Evolutionary conservation across 2,329 filamentous ascomycete species (phyloP).

Genomic region (Aspergillus arachidicola): DNA sequence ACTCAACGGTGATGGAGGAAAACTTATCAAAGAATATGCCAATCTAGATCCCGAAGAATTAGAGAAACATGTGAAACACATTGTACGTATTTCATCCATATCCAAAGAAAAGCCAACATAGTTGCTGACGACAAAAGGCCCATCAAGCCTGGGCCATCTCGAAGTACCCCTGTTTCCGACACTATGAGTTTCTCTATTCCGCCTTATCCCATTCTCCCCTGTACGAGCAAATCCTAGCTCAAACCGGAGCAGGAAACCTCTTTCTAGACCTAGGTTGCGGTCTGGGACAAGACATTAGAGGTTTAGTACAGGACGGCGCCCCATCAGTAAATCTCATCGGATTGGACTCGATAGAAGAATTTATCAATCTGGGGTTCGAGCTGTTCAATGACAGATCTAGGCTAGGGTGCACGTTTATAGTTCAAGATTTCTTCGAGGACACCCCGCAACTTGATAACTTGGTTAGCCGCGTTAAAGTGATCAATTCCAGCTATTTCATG

Average conservation of each 20-base stretch:
- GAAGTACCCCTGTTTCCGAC: background rate
- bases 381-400: constrained; percentile 6
- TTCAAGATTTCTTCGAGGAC: background rate
- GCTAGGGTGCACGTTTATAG: background rate
- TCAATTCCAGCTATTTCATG: background rate
- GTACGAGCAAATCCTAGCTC: background rate
- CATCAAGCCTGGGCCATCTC: background rate
- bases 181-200: background rate
- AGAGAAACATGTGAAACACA: background rate
- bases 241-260: background rate
- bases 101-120: no score
- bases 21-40: background rate
- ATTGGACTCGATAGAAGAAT: background rate
- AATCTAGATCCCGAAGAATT: background rate
- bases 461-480: background rate
- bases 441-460: background rate
- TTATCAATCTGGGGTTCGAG: constrained; percentile 9
- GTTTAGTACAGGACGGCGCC: constrained; percentile 3
- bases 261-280: constrained; percentile 6
- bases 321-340: constrained; percentile 3
- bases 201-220: background rate
- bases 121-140: background rate
- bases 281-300: constrained; percentile 3
- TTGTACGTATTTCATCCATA: background rate
- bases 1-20: background rate